A percentile compares a stretch with the other conserved stretches of the same genome.
Evolutionary conservation across 208 protist genomes (phyloP).

Genomic region (Leishmania braziliensis): DNA sequence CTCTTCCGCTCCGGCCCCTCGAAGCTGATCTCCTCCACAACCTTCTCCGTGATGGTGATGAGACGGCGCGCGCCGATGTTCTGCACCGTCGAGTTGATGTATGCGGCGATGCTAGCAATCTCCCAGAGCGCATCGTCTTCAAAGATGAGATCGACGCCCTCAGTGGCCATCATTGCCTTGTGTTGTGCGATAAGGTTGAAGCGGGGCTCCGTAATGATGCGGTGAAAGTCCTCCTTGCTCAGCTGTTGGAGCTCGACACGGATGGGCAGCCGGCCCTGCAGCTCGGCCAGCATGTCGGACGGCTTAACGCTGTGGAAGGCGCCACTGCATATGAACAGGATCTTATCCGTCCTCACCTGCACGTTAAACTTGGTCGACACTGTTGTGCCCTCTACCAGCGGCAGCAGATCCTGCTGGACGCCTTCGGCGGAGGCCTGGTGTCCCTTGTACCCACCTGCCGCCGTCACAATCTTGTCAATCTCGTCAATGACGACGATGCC

Average conservation of each 20-base stretch:
- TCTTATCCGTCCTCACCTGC: constrained; percentile 97
- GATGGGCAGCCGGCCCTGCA: constrained; percentile 97
- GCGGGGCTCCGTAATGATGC: constrained; percentile 98
- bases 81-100: constrained; percentile 97
- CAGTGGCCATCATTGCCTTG: constrained; percentile 95
- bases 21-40: constrained; percentile 97
- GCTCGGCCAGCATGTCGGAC: constrained; percentile 94
- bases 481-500: constrained; percentile 99
- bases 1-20: constrained; percentile 86
- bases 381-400: constrained; percentile 97
- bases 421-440: constrained; percentile 95
- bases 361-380: constrained; percentile 97
- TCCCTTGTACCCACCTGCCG: constrained; percentile 84
- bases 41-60: constrained; percentile 97
- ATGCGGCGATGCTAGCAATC: constrained; percentile 94
- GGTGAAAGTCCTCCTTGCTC: constrained; percentile 95
- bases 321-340: constrained; percentile 98
- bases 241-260: constrained; percentile 98
- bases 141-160: constrained; percentile 95
- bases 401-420: constrained; percentile 98
- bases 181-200: constrained; percentile 96
- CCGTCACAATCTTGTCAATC: constrained; percentile 98
- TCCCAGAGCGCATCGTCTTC: constrained; percentile 94
- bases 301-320: constrained; percentile 97
- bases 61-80: constrained; percentile 98